These are phyloP conservation scores for Leccinum ponderosum DNA, from an alignment of 1,284 basidiomycete genomes.

Conservation along the genomic window DNA sequence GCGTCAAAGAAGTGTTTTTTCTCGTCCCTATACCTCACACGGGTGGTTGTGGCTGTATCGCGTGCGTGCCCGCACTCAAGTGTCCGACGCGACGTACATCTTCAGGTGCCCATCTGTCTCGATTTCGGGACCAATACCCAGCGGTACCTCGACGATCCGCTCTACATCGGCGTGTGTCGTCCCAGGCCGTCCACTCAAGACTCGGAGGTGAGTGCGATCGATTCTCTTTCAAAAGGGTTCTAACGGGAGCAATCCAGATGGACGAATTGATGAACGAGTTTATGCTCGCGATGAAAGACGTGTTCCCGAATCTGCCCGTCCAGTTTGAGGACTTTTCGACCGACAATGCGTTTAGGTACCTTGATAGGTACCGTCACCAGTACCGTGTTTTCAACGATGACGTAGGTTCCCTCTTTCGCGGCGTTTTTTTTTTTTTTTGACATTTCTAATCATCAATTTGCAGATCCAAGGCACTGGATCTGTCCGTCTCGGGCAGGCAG, in stretches of 20 bases:
- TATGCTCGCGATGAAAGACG: slow-evolving; percentile 67
- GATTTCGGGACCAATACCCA: slow-evolving; percentile 82
- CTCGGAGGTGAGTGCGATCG: slow-evolving; percentile 36
- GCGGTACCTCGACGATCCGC: slow-evolving; percentile 71
- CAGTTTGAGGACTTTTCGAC: slow-evolving; percentile 85
- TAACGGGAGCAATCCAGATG: slow-evolving; percentile 44
- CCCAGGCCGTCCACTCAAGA: slow-evolving; percentile 50
- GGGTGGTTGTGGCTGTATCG: slow-evolving; percentile 72
- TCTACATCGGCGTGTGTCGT: slow-evolving; percentile 76
- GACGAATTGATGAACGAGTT: slow-evolving; percentile 81
- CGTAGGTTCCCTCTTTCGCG: slow-evolving; percentile 40
- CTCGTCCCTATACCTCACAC: slow-evolving; percentile 69
- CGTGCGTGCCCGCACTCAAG: slow-evolving; percentile 72
- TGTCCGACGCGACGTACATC: not conserved
- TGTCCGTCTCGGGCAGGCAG: slow-evolving; percentile 64
- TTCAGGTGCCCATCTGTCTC: slow-evolving; percentile 68
- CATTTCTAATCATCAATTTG: slow-evolving; percentile 11
- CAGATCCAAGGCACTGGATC: slow-evolving; percentile 70
- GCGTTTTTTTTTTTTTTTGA: not conserved
- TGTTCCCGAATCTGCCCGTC: slow-evolving; percentile 73
- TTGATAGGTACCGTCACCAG: slow-evolving; percentile 59
- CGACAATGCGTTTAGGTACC: slow-evolving; percentile 75
- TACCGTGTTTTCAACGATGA: slow-evolving; percentile 84
- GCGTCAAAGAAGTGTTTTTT: slow-evolving; percentile 84
- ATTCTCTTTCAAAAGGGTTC: not conserved